Conservation (phyloP, 208 protist genomes). For the Acanthamoeba castellanii region DNA sequence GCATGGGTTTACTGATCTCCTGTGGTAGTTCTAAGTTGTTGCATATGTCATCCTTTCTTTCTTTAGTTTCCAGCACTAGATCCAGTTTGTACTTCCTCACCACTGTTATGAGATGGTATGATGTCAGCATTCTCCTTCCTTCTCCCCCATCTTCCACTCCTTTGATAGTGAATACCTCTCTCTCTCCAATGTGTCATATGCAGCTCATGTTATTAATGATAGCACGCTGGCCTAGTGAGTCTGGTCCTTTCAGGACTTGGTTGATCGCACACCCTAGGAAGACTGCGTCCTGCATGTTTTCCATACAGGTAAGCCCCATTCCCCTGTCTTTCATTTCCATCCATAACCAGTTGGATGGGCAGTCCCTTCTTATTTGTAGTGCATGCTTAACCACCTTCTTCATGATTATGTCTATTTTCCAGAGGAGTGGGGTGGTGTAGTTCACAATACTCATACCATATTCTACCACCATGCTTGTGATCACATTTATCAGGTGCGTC, state of each 20-base stretch:
- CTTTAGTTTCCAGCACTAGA: not conserved
- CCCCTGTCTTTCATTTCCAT: not conserved
- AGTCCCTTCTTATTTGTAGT: not conserved
- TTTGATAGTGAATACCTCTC: not conserved
- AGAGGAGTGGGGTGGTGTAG: not conserved
- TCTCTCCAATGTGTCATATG: not conserved
- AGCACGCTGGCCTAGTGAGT: rapidly evolving
- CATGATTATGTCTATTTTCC: not conserved
- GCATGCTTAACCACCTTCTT: not conserved
- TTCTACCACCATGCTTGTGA: not conserved
- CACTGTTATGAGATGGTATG: not conserved
- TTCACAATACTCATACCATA: not conserved
- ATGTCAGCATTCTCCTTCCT: not conserved
- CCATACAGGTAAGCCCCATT: not conserved
- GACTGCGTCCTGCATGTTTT: not conserved
- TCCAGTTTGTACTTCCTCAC: not conserved
- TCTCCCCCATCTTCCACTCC: not conserved
- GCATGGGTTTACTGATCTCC: not conserved
- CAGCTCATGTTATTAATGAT: not conserved
- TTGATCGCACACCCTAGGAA: not conserved
- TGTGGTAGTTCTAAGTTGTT: not conserved
- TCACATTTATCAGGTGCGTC: not conserved
- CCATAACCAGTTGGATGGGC: not conserved
- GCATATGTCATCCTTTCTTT: not conserved
- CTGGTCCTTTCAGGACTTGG: not conserved